Evolutionary conservation across 2,329 filamentous ascomycete genomes (phyloP).

Genomic region (Monosporascus sp.): DNA sequence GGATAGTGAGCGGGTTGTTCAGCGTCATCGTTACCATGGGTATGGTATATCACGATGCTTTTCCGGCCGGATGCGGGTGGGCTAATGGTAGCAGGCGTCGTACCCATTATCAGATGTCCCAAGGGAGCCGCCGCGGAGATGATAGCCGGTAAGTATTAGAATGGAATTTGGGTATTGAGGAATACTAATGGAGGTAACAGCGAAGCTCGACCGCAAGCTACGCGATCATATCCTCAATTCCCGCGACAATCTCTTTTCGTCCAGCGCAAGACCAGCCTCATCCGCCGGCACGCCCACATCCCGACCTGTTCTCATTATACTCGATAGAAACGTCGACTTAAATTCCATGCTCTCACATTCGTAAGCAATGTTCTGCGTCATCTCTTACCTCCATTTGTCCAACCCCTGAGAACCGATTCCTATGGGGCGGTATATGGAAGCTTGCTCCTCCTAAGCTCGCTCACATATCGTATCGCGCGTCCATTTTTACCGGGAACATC

Average conservation of each 20-base stretch:
- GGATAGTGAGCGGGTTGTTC: constrained; percentile 93
- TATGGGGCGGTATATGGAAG: too few relatives aligned
- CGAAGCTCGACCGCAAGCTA: constrained; percentile 90
- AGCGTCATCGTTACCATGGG: constrained; percentile 98
- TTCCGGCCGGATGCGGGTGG: constrained; percentile 3
- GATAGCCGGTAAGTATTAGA: constrained; percentile 51
- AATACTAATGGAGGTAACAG: constrained; percentile 24
- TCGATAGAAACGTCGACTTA: constrained; percentile 92
- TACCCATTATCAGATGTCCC: constrained; percentile 91
- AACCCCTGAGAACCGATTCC: too few relatives aligned
- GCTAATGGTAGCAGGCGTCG: constrained; percentile 56
- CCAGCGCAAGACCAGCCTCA: constrained; percentile 50
- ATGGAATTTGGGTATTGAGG: too few relatives aligned
- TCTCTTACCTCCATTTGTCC: background rate
- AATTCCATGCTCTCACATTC: constrained; percentile 99
- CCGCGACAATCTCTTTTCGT: constrained; percentile 92
- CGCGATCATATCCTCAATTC: constrained; percentile 96
- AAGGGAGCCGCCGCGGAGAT: constrained; percentile 91
- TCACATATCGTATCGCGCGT: background rate
- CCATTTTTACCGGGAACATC: background rate
- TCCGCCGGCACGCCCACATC: constrained; percentile 63
- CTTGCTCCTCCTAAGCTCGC: too few relatives aligned
- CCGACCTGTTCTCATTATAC: constrained; percentile 83
- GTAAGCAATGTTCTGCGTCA: background rate
- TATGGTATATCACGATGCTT: constrained; percentile 30